These are phyloP conservation scores for Sutorius eximius DNA, from an alignment of 1,284 basidiomycete species.

Conservation along the genomic window DNA sequence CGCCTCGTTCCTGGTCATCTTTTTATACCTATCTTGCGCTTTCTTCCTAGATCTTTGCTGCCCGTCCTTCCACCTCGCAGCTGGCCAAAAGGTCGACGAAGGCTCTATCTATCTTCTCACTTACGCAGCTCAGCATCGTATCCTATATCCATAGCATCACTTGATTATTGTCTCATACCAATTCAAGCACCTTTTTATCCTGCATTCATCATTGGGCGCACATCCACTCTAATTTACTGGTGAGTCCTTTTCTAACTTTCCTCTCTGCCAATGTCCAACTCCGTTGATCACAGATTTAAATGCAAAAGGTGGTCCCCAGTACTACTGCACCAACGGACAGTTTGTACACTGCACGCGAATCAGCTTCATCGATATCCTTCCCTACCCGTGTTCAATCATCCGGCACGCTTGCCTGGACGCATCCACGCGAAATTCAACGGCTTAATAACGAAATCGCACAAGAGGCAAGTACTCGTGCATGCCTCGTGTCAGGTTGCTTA, in stretches of 20 bases:
- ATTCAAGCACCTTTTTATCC: slow-evolving; percentile 45
- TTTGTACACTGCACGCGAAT: slow-evolving; percentile 40
- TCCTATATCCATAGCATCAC: slow-evolving; percentile 44
- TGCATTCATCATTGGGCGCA: slow-evolving; percentile 47
- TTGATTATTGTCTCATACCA: slow-evolving; percentile 52
- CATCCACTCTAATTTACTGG: slow-evolving; percentile 63
- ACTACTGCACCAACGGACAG: slow-evolving; percentile 37
- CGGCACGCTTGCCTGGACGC: slow-evolving; percentile 30
- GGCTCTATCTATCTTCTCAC: slow-evolving; percentile 48
- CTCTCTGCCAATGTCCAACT: slow-evolving; percentile 21
- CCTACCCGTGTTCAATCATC: slow-evolving; percentile 32
- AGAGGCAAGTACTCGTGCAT: slow-evolving; percentile 31
- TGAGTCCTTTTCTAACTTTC: slow-evolving; percentile 36
- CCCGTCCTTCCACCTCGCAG: slow-evolving; percentile 34
- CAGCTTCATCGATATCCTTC: slow-evolving; percentile 34
- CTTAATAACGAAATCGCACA: slow-evolving; percentile 24
- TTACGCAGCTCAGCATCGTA: slow-evolving; percentile 43
- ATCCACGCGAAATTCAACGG: slow-evolving; percentile 30
- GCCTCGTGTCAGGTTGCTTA: slow-evolving; percentile 27
- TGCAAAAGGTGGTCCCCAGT: slow-evolving; percentile 38
- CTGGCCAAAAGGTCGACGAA: slow-evolving; percentile 39
- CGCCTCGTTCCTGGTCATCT: slow-evolving; percentile 41
- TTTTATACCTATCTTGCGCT: slow-evolving; percentile 64
- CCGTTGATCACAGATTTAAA: slow-evolving; percentile 36
- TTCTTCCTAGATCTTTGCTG: slow-evolving; percentile 42